phyloP scores from a whole-genome alignment of 1,139 yeast species.

The Debaryomyces psychrophilus region DNA sequence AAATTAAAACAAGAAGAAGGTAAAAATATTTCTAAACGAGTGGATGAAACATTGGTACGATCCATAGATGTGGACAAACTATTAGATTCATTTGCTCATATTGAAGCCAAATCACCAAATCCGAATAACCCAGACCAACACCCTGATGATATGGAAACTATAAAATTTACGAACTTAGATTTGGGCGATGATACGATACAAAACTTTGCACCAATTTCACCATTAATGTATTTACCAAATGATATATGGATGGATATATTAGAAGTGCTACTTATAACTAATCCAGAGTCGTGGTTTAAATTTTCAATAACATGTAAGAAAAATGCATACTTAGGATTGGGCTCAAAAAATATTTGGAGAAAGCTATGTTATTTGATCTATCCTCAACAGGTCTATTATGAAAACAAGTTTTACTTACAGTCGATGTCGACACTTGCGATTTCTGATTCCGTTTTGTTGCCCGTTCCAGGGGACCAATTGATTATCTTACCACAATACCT shows the following conservation, averaged over 20 bases:
- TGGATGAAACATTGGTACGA: conserved; percentile 38
- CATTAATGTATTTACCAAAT: conserved; percentile 60
- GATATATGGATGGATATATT: conserved; percentile 65
- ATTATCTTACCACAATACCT: conserved; percentile 51
- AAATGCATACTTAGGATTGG: conserved; percentile 65
- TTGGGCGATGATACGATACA: conserved; percentile 28
- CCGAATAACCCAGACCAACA: conserved; percentile 22
- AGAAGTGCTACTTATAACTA: conserved; percentile 49
- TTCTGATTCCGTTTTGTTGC: conserved; percentile 19
- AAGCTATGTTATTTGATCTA: conserved; percentile 58
- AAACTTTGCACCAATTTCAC: conserved; percentile 50
- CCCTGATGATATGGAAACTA: conserved; percentile 24
- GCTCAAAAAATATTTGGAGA: conserved; percentile 58
- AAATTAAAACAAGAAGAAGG: conserved; percentile 34
- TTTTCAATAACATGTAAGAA: conserved; percentile 64
- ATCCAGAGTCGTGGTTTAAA: conserved; percentile 70
- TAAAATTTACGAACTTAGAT: conserved; percentile 37
- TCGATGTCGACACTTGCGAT: conserved; percentile 1
- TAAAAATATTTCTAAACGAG: conserved; percentile 28
- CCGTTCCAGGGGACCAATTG: conserved; percentile 47
- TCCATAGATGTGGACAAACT: conserved; percentile 42
- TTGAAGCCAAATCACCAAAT: conserved; percentile 34
- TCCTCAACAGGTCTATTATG: conserved; percentile 57
- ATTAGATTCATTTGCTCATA: conserved; percentile 33
- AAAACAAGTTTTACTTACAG: conserved; percentile 28